phyloP scores from a whole-genome alignment of 164 flowering plant genomes.

The Sextonia rubra region DNA sequence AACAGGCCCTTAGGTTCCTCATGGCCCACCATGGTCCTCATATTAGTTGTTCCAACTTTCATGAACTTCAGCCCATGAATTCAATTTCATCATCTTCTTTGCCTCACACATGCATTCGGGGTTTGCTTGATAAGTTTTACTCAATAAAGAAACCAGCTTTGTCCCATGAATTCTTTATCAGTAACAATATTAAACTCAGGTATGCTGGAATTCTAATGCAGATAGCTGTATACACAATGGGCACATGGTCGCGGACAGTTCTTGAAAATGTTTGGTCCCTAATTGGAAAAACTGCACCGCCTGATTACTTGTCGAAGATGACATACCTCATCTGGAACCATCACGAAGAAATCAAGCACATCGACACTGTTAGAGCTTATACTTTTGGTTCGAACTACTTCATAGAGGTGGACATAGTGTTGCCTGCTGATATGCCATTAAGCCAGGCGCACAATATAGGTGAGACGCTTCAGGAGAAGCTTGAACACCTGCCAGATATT shows the following conservation, averaged over 20 bases:
- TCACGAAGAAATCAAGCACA: conserved; percentile 64
- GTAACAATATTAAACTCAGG: neutral
- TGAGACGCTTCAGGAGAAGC: conserved; percentile 76
- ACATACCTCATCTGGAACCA: conserved; percentile 88
- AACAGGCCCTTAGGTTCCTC: too few species aligned
- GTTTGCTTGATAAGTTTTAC: neutral
- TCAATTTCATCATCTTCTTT: too few species aligned
- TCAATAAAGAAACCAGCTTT: neutral
- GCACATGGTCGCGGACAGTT: conserved; percentile 72
- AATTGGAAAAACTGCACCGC: conserved; percentile 79
- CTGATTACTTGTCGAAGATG: conserved; percentile 60
- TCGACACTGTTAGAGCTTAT: conserved; percentile 88
- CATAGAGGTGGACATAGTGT: conserved; percentile 83
- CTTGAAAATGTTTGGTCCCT: conserved; percentile 65
- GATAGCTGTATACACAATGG: conserved; percentile 81
- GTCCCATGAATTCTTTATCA: neutral
- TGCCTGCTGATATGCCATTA: conserved; percentile 66
- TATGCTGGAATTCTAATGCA: conserved; percentile 20
- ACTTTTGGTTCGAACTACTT: conserved; percentile 75
- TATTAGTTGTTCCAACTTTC: too few species aligned
- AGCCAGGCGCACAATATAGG: conserved; percentile 75
- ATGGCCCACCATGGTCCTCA: too few species aligned
- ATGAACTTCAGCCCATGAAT: too few species aligned
- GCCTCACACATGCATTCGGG: neutral
- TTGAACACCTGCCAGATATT: conserved; percentile 67